Evolutionary conservation across 2,329 filamentous ascomycete species (phyloP).

Genomic region (Mycosphaerella sp.): DNA sequence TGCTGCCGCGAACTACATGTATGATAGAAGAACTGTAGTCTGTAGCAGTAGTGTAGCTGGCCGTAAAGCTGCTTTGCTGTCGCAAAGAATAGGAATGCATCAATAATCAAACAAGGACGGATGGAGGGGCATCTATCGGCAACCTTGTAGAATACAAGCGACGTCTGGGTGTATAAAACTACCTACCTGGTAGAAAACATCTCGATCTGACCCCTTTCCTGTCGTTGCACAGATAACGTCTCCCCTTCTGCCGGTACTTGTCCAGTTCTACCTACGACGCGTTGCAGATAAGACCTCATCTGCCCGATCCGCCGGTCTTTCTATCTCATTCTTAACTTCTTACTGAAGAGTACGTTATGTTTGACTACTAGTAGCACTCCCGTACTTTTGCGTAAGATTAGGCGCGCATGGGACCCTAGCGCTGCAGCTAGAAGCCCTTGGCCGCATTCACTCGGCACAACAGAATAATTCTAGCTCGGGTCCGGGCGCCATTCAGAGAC

Average conservation of each 20-base stretch:
- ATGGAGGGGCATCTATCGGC: background rate
- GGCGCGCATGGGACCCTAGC: background rate
- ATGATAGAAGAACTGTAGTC: too few relatives aligned
- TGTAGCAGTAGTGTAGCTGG: too few relatives aligned
- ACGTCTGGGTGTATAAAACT: background rate
- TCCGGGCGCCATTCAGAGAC: background rate
- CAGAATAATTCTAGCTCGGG: too few relatives aligned
- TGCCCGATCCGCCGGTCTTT: constrained; percentile 1
- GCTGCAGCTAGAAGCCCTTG: background rate
- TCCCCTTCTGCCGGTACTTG: constrained; percentile 5
- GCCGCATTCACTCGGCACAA: background rate
- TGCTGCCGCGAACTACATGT: background rate
- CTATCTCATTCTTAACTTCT: too few relatives aligned
- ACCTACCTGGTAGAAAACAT: background rate
- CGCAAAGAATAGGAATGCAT: background rate
- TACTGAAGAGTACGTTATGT: too few relatives aligned
- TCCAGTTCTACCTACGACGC: background rate
- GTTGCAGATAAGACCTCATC: background rate
- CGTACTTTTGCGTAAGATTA: background rate
- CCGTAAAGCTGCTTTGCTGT: background rate
- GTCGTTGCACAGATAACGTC: background rate
- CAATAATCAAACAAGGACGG: too few relatives aligned
- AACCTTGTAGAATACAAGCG: constrained; percentile 1
- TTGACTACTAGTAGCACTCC: too few relatives aligned
- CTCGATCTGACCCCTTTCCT: background rate